phyloP scores from a whole-genome alignment of 352 stramenopile genomes.

The Elongisporangium prolatum region DNA sequence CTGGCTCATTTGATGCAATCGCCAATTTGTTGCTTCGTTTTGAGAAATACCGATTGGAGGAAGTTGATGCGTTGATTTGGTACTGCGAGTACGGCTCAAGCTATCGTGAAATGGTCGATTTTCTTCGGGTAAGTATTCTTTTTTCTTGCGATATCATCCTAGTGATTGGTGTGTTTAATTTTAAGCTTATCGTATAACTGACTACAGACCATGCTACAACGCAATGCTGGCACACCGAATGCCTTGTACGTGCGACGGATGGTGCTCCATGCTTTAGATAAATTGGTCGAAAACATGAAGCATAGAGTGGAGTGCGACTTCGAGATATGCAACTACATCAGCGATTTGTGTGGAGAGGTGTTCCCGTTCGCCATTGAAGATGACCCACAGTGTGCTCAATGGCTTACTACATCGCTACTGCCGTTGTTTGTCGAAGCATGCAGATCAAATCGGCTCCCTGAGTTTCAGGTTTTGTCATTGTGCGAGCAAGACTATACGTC shows the following conservation, averaged over 20 bases:
- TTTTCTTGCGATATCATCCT: not conserved
- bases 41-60: conserved; percentile 52
- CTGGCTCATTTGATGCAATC: conserved; percentile 62
- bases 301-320: conserved; percentile 62
- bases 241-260: conserved; percentile 63
- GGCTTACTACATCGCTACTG: conserved; percentile 59
- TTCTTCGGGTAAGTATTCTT: conserved; percentile 27
- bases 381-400: conserved; percentile 70
- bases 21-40: conserved; percentile 45
- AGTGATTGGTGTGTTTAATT: not conserved
- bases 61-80: conserved; percentile 61
- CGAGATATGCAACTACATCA: conserved; percentile 59
- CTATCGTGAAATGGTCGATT: conserved; percentile 42
- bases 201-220: conserved; percentile 25
- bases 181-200: not conserved
- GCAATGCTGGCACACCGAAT: conserved; percentile 16
- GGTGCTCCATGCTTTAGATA: conserved; percentile 69
- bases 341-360: conserved; percentile 55
- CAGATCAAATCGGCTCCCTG: conserved; percentile 40
- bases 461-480: conserved; percentile 53
- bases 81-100: conserved; percentile 44
- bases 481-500: conserved; percentile 72
- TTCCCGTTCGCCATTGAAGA: conserved; percentile 60
- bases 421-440: conserved; percentile 71
- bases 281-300: conserved; percentile 72